Evolutionary conservation across 2,329 filamentous ascomycete genomes (phyloP).

Genomic region (Penicillium sp.): DNA sequence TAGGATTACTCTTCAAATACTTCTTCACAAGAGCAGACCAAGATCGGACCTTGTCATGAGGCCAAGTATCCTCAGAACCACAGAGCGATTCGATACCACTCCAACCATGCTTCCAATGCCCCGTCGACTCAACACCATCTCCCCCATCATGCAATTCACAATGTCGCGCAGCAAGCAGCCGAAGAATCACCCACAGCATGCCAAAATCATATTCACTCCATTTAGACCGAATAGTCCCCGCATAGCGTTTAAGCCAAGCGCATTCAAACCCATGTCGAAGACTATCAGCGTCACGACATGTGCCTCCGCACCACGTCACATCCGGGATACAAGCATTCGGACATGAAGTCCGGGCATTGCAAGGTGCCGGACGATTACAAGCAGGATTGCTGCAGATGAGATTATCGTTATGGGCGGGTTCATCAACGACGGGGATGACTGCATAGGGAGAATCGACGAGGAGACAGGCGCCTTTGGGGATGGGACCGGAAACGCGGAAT

Average conservation of each 20-base stretch:
- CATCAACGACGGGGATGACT: constrained; percentile 33
- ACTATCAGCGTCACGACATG: constrained; percentile 25
- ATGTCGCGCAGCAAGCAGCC: constrained; percentile 29
- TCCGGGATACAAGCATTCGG: constrained; percentile 27
- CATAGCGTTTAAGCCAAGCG: constrained; percentile 31
- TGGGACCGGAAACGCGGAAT: constrained; percentile 25
- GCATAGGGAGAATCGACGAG: constrained; percentile 35
- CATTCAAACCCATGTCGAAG: constrained; percentile 34
- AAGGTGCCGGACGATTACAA: constrained; percentile 25
- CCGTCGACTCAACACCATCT: background rate
- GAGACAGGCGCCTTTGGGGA: constrained; percentile 29
- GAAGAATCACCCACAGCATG: constrained; percentile 38
- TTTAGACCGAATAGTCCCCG: constrained; percentile 27
- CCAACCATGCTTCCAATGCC: constrained; percentile 25
- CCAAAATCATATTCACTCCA: constrained; percentile 35
- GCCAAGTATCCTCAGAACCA: constrained; percentile 33
- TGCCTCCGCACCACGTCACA: constrained; percentile 30
- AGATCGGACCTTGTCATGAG: constrained; percentile 27
- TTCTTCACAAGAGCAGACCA: constrained; percentile 33
- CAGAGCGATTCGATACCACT: constrained; percentile 29
- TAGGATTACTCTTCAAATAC: constrained; percentile 26
- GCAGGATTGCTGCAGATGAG: constrained; percentile 34
- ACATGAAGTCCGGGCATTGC: constrained; percentile 16
- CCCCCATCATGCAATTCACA: background rate
- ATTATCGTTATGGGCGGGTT: constrained; percentile 22